Base-by-base conservation (phyloP, 345 rosid genomes). In the Ceriops zippeliana region DNA sequence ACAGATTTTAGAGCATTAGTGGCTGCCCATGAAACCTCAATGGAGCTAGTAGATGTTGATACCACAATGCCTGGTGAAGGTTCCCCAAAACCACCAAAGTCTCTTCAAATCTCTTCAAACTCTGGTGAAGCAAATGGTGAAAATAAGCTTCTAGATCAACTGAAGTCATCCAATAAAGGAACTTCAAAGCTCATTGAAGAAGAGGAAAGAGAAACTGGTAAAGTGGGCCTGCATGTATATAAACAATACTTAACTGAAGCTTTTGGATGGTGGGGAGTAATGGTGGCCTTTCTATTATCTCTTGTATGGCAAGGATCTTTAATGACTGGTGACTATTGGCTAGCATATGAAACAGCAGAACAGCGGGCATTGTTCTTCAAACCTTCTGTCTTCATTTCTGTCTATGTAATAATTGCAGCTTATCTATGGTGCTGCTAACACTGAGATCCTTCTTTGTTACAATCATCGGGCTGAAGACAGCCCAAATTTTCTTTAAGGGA, bases 251-350 rank as follows among this genome's bases (percentile, higher is more conserved):
- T 79, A 80, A 89, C 96, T 0, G 96, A 87, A 75, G 96, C 97
- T 42, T 93, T 74, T 68, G 97, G 98, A 54, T 93, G 97, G 97
- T 88, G 92, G 89, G 98, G 98, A 9, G 78, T 83, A 38, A 79
- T 73, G 15, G 70, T 58, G 8, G 89, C 85, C 20, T 38, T 89
- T 69, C 64, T 86, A 4, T 61, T 93, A 38, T 93, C 98, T 54
- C 15, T 93, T 6, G 0, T 79, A 11, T 93, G 97, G 97, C 98
- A 93, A 76, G 88, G 73, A 16, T 83, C 98, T 62, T 19, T 70
- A 35, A 93, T 93, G 97, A 92, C 97, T n/a, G 83, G 87, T 61
- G 98, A 93, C 72, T 93, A 93, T 72, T 93, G 98, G 97, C 82
- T 91, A 38, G 91, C 98, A 11, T 89, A 89, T 49, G 96, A 89